Percentiles rank a stretch among this genome's conserved stretches.
Conservation (phyloP, 73 alveolate species). For the Paraurostyla sp. region DNA sequence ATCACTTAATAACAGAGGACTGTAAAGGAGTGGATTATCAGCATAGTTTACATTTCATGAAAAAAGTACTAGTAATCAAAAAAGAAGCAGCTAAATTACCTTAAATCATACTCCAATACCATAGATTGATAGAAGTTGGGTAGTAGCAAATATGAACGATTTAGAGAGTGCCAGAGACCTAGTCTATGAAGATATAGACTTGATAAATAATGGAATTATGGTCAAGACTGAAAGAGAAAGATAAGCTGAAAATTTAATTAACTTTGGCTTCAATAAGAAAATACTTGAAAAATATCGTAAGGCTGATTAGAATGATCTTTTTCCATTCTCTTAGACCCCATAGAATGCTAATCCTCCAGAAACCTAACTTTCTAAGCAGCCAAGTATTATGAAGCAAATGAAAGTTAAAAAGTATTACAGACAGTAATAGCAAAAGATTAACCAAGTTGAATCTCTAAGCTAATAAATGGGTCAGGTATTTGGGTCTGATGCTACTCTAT, state of each 20-base stretch:
- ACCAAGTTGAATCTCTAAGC: neutral
- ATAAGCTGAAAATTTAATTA: neutral
- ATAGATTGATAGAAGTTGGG: neutral
- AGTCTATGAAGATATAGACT: neutral
- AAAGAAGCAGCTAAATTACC: neutral
- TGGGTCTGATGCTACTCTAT: neutral
- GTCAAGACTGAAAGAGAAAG: conserved; percentile 6
- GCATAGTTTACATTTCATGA: neutral
- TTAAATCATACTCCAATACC: neutral
- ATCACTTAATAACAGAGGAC: neutral
- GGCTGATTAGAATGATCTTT: neutral
- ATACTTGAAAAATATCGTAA: neutral
- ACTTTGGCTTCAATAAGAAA: neutral
- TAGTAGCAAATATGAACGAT: neutral
- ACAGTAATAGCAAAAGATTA: neutral
- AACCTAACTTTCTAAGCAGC: too few relatives aligned
- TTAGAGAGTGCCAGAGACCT: neutral
- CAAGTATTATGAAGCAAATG: conserved; percentile 10
- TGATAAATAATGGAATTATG: neutral
- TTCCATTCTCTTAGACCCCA: neutral
- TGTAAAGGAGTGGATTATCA: neutral
- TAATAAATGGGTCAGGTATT: neutral
- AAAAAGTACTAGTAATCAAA: too few relatives aligned
- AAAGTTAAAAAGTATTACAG: conserved; percentile 15
- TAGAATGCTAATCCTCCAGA: neutral